Conservation (phyloP, 2,329 filamentous ascomycete species). For the Nemania sp. region DNA sequence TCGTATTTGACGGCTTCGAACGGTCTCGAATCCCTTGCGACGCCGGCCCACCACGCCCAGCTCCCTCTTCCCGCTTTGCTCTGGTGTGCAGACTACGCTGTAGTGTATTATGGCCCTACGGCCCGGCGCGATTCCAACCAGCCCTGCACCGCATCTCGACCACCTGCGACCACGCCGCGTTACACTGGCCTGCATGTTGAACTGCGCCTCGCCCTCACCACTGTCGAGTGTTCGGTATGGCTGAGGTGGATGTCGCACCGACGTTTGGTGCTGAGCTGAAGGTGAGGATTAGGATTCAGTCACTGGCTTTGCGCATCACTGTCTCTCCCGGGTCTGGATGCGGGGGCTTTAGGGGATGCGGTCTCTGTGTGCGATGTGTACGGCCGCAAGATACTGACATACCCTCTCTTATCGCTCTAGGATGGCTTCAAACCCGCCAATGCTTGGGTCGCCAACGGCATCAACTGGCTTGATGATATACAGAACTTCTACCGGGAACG, state of each 20-base stretch:
- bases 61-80: background rate
- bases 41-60: constrained; percentile 3
- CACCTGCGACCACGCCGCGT: constrained; percentile 6
- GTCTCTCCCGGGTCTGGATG: no score
- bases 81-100: no score
- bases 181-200: constrained; percentile 30
- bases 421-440: constrained; percentile 97
- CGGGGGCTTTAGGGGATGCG: no score
- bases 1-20: background rate
- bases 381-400: constrained; percentile 4
- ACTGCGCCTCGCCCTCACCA: constrained; percentile 17
- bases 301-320: constrained; percentile 8
- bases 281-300: constrained; percentile 54
- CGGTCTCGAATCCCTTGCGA: background rate
- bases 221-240: constrained; percentile 58
- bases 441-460: constrained; percentile 85
- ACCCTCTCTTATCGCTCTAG: constrained; percentile 48
- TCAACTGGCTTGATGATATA: constrained; percentile 94
- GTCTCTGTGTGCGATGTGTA: no score
- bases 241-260: constrained; percentile 78
- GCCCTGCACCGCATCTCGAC: constrained; percentile 9
- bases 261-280: constrained; percentile 94
- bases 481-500: constrained; percentile 97
- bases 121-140: constrained; percentile 12
- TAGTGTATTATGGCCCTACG: constrained; percentile 23